A percentile compares a stretch with the other conserved stretches of the same genome.
These are phyloP conservation scores for Elongisporangium anandrum DNA, from an alignment of 352 stramenopile genomes.

Conservation along the genomic window DNA sequence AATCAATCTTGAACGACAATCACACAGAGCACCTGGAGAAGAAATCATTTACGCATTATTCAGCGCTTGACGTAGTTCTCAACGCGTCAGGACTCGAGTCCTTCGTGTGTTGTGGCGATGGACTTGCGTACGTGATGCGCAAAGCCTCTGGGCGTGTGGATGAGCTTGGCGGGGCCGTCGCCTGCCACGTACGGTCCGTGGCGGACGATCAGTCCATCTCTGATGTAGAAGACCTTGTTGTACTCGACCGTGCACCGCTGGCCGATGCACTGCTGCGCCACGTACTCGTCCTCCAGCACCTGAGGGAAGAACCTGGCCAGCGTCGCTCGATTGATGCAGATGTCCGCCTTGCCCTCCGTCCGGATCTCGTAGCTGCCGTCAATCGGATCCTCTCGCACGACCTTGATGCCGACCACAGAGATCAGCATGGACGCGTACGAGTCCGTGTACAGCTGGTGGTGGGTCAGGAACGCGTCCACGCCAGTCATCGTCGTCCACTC, in stretches of 20 bases:
- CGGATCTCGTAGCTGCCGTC: constrained; percentile 23
- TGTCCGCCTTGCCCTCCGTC: constrained; percentile 25
- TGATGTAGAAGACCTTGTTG: constrained; percentile 70
- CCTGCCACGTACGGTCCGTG: background rate
- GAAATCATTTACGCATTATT: too few relatives aligned
- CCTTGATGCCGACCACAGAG: background rate
- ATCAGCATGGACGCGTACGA: background rate
- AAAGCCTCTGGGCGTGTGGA: background rate
- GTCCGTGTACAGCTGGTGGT: background rate
- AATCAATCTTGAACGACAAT: too few relatives aligned
- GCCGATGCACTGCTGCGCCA: constrained; percentile 47
- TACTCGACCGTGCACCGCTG: constrained; percentile 57
- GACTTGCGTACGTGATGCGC: background rate
- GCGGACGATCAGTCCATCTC: constrained; percentile 6
- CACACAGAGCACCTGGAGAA: too few relatives aligned
- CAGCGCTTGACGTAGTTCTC: too few relatives aligned
- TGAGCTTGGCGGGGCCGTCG: background rate
- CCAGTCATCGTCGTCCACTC: background rate
- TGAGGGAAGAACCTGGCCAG: constrained; percentile 43
- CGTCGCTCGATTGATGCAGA: constrained; percentile 40
- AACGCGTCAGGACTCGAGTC: too few relatives aligned
- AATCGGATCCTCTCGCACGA: background rate
- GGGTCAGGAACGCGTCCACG: background rate
- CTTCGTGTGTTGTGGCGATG: background rate
- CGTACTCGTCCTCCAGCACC: constrained; percentile 45